Conservation (phyloP, 805 yeast species). For the Lachancea kluyveri region DNA sequence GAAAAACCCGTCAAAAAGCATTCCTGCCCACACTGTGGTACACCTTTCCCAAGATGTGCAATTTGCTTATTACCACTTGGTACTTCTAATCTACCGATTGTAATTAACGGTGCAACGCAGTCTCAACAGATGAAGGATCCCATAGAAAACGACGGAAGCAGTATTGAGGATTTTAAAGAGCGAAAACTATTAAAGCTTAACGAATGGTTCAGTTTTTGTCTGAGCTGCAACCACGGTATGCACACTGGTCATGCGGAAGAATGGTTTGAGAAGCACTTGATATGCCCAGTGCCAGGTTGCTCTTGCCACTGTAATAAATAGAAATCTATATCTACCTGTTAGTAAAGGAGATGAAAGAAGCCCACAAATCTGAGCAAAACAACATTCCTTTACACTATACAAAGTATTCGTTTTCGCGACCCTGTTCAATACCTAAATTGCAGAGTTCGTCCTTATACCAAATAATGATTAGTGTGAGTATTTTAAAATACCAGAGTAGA, state of each 20-base stretch:
- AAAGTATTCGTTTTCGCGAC: too few relatives aligned
- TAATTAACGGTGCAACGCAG: slow-evolving; percentile 21
- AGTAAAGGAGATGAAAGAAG: too few relatives aligned
- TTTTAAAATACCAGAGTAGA: too few relatives aligned
- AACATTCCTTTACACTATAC: too few relatives aligned
- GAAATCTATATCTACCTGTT: too few relatives aligned
- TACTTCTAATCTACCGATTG: slow-evolving; percentile 31
- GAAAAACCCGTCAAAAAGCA: slow-evolving; percentile 20
- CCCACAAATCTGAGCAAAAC: too few relatives aligned
- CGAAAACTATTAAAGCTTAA: slow-evolving; percentile 36
- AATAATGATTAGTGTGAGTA: too few relatives aligned
- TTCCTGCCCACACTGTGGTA: slow-evolving; percentile 79
- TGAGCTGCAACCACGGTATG: slow-evolving; percentile 87
- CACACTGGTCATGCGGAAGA: slow-evolving; percentile 95
- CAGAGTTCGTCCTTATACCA: too few relatives aligned
- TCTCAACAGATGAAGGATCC: slow-evolving; percentile 6
- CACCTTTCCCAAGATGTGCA: slow-evolving; percentile 84
- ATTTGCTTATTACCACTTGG: slow-evolving; percentile 82
- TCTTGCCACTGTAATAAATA: slow-evolving; percentile 70
- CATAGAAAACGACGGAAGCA: slow-evolving; percentile 9
- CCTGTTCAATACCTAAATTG: too few relatives aligned
- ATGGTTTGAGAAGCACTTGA: slow-evolving; percentile 83
- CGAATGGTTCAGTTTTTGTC: slow-evolving; percentile 88
- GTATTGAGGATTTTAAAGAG: slow-evolving; percentile 8
- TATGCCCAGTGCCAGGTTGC: slow-evolving; percentile 95